A percentile compares a stretch with the other conserved stretches of the same genome.
Evolutionary conservation across 495 filamentous ascomycete species (phyloP).

Genomic region (Tuber brumale): DNA sequence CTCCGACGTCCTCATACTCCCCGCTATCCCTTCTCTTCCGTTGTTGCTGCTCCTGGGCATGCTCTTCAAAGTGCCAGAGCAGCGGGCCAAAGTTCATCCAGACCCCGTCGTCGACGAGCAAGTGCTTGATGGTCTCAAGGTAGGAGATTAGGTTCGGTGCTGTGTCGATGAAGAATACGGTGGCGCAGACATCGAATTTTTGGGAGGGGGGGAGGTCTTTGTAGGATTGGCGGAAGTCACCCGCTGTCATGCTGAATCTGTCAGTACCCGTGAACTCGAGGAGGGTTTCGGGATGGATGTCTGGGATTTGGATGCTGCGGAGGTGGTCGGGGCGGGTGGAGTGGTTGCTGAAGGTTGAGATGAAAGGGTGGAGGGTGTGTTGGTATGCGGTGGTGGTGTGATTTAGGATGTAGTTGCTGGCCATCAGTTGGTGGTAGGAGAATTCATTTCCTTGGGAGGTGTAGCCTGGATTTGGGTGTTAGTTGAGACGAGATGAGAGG

Average conservation of each 20-base stretch:
- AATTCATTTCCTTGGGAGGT: conserved; percentile 87
- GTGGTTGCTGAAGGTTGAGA: conserved; percentile 49
- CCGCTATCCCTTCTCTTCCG: neutral
- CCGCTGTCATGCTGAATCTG: conserved; percentile 71
- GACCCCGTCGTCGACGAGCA: conserved; percentile 44
- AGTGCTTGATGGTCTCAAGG: conserved; percentile 45
- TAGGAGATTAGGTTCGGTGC: conserved; percentile 48
- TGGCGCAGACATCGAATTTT: conserved; percentile 46
- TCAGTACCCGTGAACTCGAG: conserved; percentile 36
- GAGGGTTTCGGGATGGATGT: conserved; percentile 33
- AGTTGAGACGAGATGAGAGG: neutral
- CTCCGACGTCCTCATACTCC: conserved; percentile 15
- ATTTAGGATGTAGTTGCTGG: conserved; percentile 81
- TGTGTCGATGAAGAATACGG: conserved; percentile 52
- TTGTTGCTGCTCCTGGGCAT: conserved; percentile 25
- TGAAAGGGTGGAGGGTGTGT: conserved; percentile 45
- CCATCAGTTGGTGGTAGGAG: conserved; percentile 84
- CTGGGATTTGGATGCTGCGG: conserved; percentile 45
- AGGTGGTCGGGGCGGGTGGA: conserved; percentile 43
- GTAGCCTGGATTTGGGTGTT: conserved; percentile 47
- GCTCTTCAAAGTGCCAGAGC: conserved; percentile 42
- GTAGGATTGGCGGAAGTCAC: conserved; percentile 50
- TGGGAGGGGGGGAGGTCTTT: conserved; percentile 32
- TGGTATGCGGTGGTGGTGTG: conserved; percentile 33
- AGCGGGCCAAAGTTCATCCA: conserved; percentile 51